These are phyloP conservation scores for Mrakiaceae sp. DNA, from an alignment of 1,284 basidiomycete genomes.

Conservation along the genomic window DNA sequence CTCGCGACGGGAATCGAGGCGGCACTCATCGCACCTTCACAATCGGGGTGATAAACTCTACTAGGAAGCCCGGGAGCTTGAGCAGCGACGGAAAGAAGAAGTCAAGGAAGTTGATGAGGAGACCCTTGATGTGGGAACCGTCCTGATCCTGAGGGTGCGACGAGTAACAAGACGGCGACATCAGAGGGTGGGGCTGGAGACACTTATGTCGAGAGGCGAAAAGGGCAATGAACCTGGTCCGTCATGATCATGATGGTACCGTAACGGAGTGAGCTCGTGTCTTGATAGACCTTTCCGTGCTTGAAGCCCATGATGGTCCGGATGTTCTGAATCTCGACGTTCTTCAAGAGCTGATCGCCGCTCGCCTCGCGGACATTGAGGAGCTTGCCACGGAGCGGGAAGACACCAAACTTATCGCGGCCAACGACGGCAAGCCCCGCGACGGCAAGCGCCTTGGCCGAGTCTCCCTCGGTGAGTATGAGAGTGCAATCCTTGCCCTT, in stretches of 20 bases:
- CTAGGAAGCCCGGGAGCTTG: constrained; percentile 82
- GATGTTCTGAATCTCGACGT: constrained; percentile 92
- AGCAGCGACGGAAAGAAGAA: constrained; percentile 94
- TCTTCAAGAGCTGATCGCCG: constrained; percentile 96
- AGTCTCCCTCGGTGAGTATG: constrained; percentile 98
- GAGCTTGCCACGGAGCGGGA: constrained; percentile 92
- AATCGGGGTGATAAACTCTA: constrained; percentile 98
- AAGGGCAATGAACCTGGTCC: constrained; percentile 60
- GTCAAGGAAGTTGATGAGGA: constrained; percentile 96
- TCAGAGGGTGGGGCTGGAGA: neutral
- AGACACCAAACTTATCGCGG: constrained; percentile 93
- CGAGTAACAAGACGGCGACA: constrained; percentile 2
- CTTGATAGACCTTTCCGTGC: constrained; percentile 81
- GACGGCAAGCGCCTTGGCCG: constrained; percentile 91
- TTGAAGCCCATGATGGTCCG: constrained; percentile 97
- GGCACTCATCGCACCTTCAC: constrained; percentile 56
- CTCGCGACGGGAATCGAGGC: neutral
- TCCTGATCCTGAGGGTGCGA: constrained; percentile 75
- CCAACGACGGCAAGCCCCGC: constrained; percentile 91
- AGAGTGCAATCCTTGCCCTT: constrained; percentile 78
- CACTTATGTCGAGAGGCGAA: constrained; percentile 3
- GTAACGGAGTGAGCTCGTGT: constrained; percentile 55
- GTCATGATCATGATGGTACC: constrained; percentile 99
- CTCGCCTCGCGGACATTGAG: constrained; percentile 95
- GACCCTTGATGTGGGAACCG: constrained; percentile 98